Conservation (phyloP, 2,329 filamentous ascomycete species). For the Sclerotinia trifoliorum region DNA sequence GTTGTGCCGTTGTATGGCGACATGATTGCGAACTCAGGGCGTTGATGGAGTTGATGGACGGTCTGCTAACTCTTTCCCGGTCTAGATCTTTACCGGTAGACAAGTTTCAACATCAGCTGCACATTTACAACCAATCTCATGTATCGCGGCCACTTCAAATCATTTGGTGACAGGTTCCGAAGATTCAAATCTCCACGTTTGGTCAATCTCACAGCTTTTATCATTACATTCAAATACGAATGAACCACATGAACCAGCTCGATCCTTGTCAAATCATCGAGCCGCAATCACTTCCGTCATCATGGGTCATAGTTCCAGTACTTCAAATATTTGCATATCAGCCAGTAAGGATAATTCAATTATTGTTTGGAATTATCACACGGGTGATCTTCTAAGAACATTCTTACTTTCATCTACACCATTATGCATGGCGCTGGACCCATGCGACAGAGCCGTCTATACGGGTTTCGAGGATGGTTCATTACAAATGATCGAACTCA, state of each 20-base stretch:
- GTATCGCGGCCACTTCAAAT: constrained; percentile 67
- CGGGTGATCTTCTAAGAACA: constrained; percentile 73
- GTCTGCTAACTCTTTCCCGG: constrained; percentile 20
- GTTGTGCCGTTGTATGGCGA: not conserved
- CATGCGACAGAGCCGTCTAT: constrained; percentile 79
- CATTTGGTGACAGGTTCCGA: constrained; percentile 76
- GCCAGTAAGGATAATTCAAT: constrained; percentile 83
- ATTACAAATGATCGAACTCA: constrained; percentile 76
- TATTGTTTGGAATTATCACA: constrained; percentile 89
- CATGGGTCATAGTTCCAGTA: constrained; percentile 65
- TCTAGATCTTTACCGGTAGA: constrained; percentile 69
- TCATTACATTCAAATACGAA: constrained; percentile 53
- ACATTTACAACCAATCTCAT: constrained; percentile 78
- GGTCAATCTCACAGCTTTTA: constrained; percentile 76
- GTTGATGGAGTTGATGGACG: no score
- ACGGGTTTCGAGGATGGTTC: constrained; percentile 77
- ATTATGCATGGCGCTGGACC: constrained; percentile 72
- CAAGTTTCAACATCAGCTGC: constrained; percentile 72
- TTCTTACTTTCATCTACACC: constrained; percentile 75
- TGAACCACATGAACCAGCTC: constrained; percentile 65
- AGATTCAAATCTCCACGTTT: constrained; percentile 90
- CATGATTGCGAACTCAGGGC: not conserved
- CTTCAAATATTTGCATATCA: constrained; percentile 80
- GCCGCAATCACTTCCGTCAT: constrained; percentile 66
- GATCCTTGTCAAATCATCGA: constrained; percentile 75